phyloP scores from a whole-genome alignment of 495 filamentous ascomycete species.

The Ramalina intermedia region DNA sequence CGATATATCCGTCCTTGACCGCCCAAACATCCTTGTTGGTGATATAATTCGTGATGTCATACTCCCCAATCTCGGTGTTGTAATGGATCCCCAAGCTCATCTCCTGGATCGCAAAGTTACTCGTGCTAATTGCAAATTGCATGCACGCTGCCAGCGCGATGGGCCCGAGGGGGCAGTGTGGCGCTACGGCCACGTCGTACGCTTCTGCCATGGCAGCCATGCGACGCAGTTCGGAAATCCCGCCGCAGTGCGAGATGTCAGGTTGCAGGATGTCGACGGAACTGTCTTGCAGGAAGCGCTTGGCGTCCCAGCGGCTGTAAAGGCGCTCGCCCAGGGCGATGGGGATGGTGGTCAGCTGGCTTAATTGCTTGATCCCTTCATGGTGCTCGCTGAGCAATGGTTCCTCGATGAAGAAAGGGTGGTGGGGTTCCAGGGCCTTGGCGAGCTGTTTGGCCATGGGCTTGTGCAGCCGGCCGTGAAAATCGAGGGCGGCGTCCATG shows the following conservation, averaged over 20 bases:
- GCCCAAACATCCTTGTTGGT: slow-evolving; percentile 46
- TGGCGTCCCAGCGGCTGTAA: slow-evolving; percentile 62
- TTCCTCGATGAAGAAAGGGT: slow-evolving; percentile 70
- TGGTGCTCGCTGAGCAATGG: slow-evolving; percentile 60
- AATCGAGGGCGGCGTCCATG: slow-evolving; percentile 60
- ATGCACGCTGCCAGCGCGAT: slow-evolving; percentile 62
- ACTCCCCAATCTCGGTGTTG: slow-evolving; percentile 46
- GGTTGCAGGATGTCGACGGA: slow-evolving; percentile 65
- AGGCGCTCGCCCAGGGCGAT: slow-evolving; percentile 68
- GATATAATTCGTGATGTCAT: slow-evolving; percentile 54
- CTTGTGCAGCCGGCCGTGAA: slow-evolving; percentile 66
- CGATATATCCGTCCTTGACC: slow-evolving; percentile 53
- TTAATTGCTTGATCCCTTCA: slow-evolving; percentile 52
- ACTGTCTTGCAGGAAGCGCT: slow-evolving; percentile 53
- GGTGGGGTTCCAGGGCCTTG: slow-evolving; percentile 52
- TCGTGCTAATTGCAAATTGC: slow-evolving; percentile 46
- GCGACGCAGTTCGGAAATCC: slow-evolving; percentile 56
- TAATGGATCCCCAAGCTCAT: slow-evolving; percentile 75
- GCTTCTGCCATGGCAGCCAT: slow-evolving; percentile 65
- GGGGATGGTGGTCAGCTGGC: slow-evolving; percentile 44
- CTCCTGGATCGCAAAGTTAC: slow-evolving; percentile 71
- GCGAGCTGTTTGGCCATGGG: slow-evolving; percentile 73
- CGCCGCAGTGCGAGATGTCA: slow-evolving; percentile 62
- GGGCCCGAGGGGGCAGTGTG: slow-evolving; percentile 65
- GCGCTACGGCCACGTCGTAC: slow-evolving; percentile 64